phyloP scores from a whole-genome alignment of 495 filamentous ascomycete genomes.

The Chaetomium cochliodes region DNA sequence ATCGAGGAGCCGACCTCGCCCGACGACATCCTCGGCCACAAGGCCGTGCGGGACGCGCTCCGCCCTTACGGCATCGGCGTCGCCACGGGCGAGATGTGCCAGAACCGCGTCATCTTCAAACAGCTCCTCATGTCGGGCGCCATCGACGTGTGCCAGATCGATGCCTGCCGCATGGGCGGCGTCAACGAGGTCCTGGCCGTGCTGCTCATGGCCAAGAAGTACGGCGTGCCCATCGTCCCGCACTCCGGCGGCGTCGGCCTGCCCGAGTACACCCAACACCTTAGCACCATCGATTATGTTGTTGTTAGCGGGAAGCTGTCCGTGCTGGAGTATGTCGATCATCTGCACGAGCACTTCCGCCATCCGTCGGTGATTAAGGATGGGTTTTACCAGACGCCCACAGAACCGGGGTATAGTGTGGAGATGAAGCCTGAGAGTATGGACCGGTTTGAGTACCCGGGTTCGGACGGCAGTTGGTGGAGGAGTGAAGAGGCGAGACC shows the following conservation, averaged over 20 bases:
- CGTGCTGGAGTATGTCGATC: slow-evolving; percentile 88
- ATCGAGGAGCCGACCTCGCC: slow-evolving; percentile 96
- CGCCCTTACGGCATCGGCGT: slow-evolving; percentile 74
- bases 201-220: slow-evolving; percentile 86
- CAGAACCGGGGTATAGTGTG: slow-evolving; percentile 79
- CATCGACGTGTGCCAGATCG: slow-evolving; percentile 86
- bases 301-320: slow-evolving; percentile 77
- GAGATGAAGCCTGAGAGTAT: slow-evolving; percentile 91
- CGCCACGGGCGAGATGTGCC: slow-evolving; percentile 94
- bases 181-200: slow-evolving; percentile 92
- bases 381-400: slow-evolving; percentile 85
- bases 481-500: slow-evolving; percentile 63
- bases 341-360: slow-evolving; percentile 90
- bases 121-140: slow-evolving; percentile 76
- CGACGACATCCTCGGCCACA: slow-evolving; percentile 88
- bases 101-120: slow-evolving; percentile 93
- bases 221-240: slow-evolving; percentile 77
- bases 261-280: slow-evolving; percentile 91
- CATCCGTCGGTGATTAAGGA: slow-evolving; percentile 76
- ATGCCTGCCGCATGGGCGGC: slow-evolving; percentile 87
- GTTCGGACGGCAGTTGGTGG: slow-evolving; percentile 82
- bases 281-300: slow-evolving; percentile 93
- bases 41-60: slow-evolving; percentile 76
- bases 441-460: slow-evolving; percentile 73
- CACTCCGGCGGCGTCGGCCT: slow-evolving; percentile 88